These are phyloP conservation scores for Salvia rosmarinus DNA, from an alignment of 257 asterid genomes.

Conservation along the genomic window DNA sequence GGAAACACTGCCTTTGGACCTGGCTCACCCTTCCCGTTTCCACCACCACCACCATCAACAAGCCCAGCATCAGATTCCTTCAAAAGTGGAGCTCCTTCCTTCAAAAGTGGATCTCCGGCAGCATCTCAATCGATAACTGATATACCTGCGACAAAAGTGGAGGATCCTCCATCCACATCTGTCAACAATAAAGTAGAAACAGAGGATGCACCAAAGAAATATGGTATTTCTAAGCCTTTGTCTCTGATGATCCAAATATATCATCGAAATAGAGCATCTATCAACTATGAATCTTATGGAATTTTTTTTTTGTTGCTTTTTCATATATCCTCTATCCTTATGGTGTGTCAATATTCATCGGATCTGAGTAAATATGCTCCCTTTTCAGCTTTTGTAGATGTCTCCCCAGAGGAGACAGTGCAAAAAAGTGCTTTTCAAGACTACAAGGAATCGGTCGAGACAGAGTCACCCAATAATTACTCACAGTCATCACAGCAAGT, in stretches of 20 bases:
- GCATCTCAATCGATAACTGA: constrained; percentile 70
- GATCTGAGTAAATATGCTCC: constrained; percentile 28
- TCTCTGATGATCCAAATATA: constrained; percentile 13
- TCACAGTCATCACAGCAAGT: constrained; percentile 50
- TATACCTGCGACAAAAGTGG: constrained; percentile 65
- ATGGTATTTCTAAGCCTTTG: constrained; percentile 38
- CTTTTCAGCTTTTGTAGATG: constrained; percentile 86
- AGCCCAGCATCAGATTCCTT: constrained; percentile 48
- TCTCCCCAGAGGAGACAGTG: constrained; percentile 85
- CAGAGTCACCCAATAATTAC: constrained; percentile 42
- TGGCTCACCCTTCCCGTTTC: constrained; percentile 80
- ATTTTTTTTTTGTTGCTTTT: neutral
- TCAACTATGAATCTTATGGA: neutral
- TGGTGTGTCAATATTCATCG: constrained; percentile 4
- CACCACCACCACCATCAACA: constrained; percentile 52
- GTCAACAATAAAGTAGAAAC: constrained; percentile 37
- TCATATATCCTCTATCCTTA: neutral
- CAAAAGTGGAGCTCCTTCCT: constrained; percentile 48
- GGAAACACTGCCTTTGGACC: constrained; percentile 62
- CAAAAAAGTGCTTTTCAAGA: constrained; percentile 75
- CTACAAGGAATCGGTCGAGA: constrained; percentile 60
- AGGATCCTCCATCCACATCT: constrained; percentile 41
- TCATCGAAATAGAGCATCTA: constrained; percentile 1
- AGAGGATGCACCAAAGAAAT: constrained; percentile 47
- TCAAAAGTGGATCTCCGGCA: constrained; percentile 45